Percentiles rank a stretch among this genome's conserved stretches.
phyloP scores from a whole-genome alignment of 2,329 filamentous ascomycete genomes.

The Colletotrichum zoysiae region DNA sequence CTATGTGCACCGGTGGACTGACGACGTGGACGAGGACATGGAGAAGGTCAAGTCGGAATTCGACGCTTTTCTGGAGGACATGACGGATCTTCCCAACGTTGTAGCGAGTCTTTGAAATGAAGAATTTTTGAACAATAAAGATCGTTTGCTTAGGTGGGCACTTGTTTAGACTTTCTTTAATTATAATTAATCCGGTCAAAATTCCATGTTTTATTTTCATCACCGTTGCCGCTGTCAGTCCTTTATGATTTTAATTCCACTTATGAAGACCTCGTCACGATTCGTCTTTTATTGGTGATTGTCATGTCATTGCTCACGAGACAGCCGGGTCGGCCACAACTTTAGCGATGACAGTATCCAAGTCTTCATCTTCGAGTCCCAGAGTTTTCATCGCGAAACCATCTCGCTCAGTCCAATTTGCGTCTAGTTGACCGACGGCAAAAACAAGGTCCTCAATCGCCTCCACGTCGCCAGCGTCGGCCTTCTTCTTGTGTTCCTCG shows the following conservation, averaged over 20 bases:
- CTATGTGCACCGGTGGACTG: slow-evolving; percentile 66
- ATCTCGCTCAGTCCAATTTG: slow-evolving; percentile 60
- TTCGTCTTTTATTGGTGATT: neutral
- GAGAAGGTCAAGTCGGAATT: slow-evolving; percentile 54
- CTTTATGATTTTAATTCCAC: neutral
- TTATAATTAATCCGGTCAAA: neutral
- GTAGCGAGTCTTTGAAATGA: slow-evolving; percentile 27
- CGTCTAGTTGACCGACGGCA: slow-evolving; percentile 60
- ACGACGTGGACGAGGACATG: slow-evolving; percentile 63
- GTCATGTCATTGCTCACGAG: neutral
- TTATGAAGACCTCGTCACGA: neutral
- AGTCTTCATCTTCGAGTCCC: slow-evolving; percentile 59
- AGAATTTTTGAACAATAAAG: neutral
- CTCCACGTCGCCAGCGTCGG: slow-evolving; percentile 53
- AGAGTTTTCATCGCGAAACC: slow-evolving; percentile 63
- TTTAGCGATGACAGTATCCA: slow-evolving; percentile 56
- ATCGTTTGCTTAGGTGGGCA: neutral
- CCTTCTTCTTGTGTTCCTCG: slow-evolving; percentile 51
- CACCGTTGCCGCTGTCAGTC: neutral
- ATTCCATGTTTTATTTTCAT: neutral
- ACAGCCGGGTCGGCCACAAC: slow-evolving; percentile 47
- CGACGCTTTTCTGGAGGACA: slow-evolving; percentile 50
- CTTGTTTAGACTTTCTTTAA: neutral
- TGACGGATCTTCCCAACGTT: slow-evolving; percentile 39
- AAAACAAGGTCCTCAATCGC: slow-evolving; percentile 63